These are phyloP conservation scores for Piromyces finnis DNA, from an alignment of 192 early-diverging fungal species.

Conservation along the genomic window DNA sequence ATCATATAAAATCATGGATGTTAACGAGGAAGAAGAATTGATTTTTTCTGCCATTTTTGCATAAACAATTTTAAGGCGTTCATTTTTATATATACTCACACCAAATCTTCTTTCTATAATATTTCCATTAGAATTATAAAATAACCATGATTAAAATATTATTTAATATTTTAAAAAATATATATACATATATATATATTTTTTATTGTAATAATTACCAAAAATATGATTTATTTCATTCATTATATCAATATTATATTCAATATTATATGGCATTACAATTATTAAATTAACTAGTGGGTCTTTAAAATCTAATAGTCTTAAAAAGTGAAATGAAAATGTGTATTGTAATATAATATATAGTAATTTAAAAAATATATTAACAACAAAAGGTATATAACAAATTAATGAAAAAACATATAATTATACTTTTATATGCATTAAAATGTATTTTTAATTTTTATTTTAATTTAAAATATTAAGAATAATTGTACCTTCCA, in stretches of 20 bases:
- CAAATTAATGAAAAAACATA: too few relatives aligned
- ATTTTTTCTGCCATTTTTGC: background rate
- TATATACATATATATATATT: too few relatives aligned
- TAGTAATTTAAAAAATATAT: too few relatives aligned
- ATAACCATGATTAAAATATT: too few relatives aligned
- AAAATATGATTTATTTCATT: background rate
- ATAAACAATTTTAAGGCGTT: background rate
- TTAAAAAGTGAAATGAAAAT: background rate
- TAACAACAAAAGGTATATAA: too few relatives aligned
- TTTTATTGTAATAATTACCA: background rate
- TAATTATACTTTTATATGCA: too few relatives aligned
- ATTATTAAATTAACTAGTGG: background rate
- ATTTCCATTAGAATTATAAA: background rate
- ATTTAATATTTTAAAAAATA: too few relatives aligned
- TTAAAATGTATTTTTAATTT: too few relatives aligned
- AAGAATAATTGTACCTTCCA: background rate
- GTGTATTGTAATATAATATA: too few relatives aligned
- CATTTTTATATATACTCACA: background rate
- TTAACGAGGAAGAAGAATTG: background rate
- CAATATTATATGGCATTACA: background rate
- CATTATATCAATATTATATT: background rate
- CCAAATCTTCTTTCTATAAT: background rate
- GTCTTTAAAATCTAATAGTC: background rate
- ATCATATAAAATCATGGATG: background rate
- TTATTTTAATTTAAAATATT: too few relatives aligned